Conservation (phyloP, 371 early-diverging fungal species). For the Funneliformis caledonium region DNA sequence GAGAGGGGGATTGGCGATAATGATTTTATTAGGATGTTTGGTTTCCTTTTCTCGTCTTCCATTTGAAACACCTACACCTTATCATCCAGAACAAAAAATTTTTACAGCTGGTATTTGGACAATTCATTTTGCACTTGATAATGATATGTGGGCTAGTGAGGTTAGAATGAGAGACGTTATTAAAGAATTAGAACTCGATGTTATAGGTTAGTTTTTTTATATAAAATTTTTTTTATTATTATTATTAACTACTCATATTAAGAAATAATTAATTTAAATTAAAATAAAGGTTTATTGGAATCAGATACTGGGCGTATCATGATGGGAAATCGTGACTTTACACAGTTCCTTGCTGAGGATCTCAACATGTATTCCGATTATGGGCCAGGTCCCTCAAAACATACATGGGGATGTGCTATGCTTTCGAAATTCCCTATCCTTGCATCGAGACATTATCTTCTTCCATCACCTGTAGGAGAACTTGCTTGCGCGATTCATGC, state of each 20-base stretch:
- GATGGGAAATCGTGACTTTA: conserved; percentile 87
- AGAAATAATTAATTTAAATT: too few relatives aligned
- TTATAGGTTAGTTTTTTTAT: conserved; percentile 60
- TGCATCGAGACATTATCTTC: conserved; percentile 71
- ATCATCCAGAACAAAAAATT: conserved; percentile 65
- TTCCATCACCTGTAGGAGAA: conserved; percentile 85
- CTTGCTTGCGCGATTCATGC: conserved; percentile 87
- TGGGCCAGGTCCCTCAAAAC: conserved; percentile 82
- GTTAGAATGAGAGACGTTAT: conserved; percentile 75
- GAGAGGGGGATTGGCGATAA: conserved; percentile 10
- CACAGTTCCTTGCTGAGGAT: conserved; percentile 80
- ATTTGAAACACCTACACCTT: conserved; percentile 58
- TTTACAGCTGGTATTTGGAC: conserved; percentile 89
- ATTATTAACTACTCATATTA: too few relatives aligned
- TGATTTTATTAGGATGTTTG: conserved; percentile 38
- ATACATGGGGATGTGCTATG: conserved; percentile 88
- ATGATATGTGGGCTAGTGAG: conserved; percentile 84
- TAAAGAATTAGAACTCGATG: conserved; percentile 78
- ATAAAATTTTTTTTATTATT: conserved; percentile 4
- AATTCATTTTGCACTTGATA: conserved; percentile 84
- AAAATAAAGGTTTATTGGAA: conserved; percentile 65
- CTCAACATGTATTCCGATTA: conserved; percentile 80
- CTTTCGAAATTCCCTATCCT: conserved; percentile 85
- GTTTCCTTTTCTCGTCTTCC: conserved; percentile 41
- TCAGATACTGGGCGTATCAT: conserved; percentile 82